phyloP scores from a whole-genome alignment of 2,329 filamentous ascomycete genomes.

The Aschersonia sp. region DNA sequence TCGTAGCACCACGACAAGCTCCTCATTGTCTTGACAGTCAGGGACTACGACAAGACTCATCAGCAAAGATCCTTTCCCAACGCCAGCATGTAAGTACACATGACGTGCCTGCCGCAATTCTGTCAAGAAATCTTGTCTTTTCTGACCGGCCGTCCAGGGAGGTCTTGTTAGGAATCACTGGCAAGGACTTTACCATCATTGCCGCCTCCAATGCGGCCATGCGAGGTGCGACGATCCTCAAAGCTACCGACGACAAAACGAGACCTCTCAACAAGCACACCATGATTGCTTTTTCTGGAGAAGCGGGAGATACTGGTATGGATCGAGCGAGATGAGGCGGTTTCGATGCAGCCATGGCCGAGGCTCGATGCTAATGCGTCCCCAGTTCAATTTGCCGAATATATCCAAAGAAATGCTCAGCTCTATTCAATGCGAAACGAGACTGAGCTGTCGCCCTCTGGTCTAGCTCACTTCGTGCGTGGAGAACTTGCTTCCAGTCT shows the following conservation, averaged over 20 bases:
- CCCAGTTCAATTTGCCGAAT: slow-evolving; percentile 95
- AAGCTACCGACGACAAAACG: slow-evolving; percentile 93
- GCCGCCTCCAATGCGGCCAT: slow-evolving; percentile 96
- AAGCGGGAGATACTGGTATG: slow-evolving; percentile 86
- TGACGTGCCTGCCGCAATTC: not conserved
- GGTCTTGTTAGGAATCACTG: slow-evolving; percentile 93
- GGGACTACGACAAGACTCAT: not conserved
- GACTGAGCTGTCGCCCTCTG: slow-evolving; percentile 77
- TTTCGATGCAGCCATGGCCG: no score
- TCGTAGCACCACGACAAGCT: slow-evolving; percentile 1
- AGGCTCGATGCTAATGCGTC: not conserved
- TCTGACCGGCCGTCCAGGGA: slow-evolving; percentile 47
- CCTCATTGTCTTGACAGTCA: not conserved
- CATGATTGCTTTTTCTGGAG: slow-evolving; percentile 86
- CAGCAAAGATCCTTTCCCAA: not conserved
- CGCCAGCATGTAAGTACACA: not conserved
- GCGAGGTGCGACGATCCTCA: slow-evolving; percentile 92
- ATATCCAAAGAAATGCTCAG: slow-evolving; percentile 95
- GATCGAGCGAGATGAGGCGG: not conserved
- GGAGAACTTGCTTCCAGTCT: slow-evolving; percentile 83
- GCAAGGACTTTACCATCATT: slow-evolving; percentile 98
- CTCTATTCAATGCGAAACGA: slow-evolving; percentile 98
- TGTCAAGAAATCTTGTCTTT: not conserved
- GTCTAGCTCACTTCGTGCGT: slow-evolving; percentile 84
- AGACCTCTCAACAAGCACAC: slow-evolving; percentile 84